phyloP scores from a whole-genome alignment of 768 basidiomycete genomes.

The Suillus decipiens region DNA sequence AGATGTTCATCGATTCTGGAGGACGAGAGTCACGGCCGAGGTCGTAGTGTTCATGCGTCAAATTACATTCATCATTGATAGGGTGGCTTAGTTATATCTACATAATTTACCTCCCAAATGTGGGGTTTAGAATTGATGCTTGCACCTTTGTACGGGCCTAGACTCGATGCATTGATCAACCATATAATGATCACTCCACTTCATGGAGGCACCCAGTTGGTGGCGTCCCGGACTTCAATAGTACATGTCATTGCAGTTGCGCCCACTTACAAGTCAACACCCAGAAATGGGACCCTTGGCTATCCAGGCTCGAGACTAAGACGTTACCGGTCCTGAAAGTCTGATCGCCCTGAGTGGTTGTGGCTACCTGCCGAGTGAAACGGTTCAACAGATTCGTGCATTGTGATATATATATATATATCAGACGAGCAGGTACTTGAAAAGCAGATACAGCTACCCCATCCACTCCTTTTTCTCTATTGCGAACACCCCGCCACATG shows the following conservation, averaged over 20 bases:
- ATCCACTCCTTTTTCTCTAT: slow-evolving; percentile 18
- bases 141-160: background rate
- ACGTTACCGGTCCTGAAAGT: no score
- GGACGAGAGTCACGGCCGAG: slow-evolving; percentile 13
- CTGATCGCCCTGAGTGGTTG: background rate
- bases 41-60: background rate
- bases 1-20: slow-evolving; percentile 34
- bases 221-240: background rate
- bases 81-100: slow-evolving; percentile 2
- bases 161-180: background rate
- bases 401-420: slow-evolving; percentile 34
- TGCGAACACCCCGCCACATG: slow-evolving; percentile 14
- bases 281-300: slow-evolving; percentile 2
- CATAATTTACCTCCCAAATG: background rate
- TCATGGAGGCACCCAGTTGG: background rate
- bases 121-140: background rate
- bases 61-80: background rate
- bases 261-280: background rate
- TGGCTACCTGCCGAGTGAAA: background rate
- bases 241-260: background rate
- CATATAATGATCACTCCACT: background rate
- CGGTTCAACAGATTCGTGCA: slow-evolving; percentile 30
- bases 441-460: slow-evolving; percentile 24
- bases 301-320: no score
- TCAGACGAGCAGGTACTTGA: slow-evolving; percentile 27